Base-by-base conservation (phyloP, 768 basidiomycete genomes). In the Suillus luteus region DNA sequence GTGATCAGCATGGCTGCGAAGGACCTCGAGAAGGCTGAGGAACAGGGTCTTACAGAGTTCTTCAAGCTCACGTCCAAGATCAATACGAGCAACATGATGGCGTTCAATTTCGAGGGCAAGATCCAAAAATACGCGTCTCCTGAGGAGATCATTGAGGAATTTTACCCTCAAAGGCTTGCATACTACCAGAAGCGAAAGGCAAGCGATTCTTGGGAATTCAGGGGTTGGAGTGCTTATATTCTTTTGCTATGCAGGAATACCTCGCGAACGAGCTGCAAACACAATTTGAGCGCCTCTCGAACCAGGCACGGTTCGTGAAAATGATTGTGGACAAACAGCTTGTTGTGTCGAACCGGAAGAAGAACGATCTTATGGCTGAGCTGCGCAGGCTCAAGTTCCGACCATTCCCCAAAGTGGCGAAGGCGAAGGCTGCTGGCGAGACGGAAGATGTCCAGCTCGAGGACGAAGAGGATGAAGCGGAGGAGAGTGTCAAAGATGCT, bases 171-270 rank as follows among this genome's bases (percentile, higher is more conserved):
- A 62, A 87, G 97, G 17, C 78, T 99, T 66, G 88, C 92, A 33
- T 95, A 86, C 77, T 99, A 99, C 74, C 95, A 96, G 79, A 93
- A 94, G 70, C 91, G 97, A 74, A 99, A 99, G 86, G 96, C 91
- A 59, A 5, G 63, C 54, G 24, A 8, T 14, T n/a, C 22, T 8
- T 7, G 35, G n/a, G 15, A 41, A 49, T 46, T 33, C 33, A 24
- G 44, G 2, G 46, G 61, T 27, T 62, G 44, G 57, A 40, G 41
- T 35, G 6, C 33, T 17, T 31, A 10, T 19, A 33, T 35, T 46
- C 49, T 44, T 15, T 38, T 35, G 55, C 43, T 70, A 43, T 24
- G 11, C 57, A 98, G 95, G 95, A 96, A 73, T 83, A 83, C 76
- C 83, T 96, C 60, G 91, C 94, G 11, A 85, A 85, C 66, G 91